Percentiles rank a stretch among this genome's conserved stretches.
Evolutionary conservation across 148 eudicot species (phyloP).

Genomic region (Vaccinium corymbosum): DNA sequence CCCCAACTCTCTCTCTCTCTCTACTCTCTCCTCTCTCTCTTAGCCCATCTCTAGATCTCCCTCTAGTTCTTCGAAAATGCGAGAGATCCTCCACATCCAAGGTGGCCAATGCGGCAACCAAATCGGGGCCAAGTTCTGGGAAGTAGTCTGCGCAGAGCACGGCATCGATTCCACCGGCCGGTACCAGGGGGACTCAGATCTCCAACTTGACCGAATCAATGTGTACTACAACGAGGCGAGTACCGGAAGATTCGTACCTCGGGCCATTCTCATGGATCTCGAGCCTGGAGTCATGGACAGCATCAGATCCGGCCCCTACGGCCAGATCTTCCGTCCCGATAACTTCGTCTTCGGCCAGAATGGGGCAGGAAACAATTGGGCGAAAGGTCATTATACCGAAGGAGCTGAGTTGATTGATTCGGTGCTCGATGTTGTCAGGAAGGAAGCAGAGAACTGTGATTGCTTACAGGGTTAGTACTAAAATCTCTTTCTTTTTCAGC

Average conservation of each 20-base stretch:
- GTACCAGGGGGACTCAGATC: constrained; percentile 30
- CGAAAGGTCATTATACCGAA: constrained; percentile 22
- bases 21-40: background rate
- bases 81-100: constrained; percentile 38
- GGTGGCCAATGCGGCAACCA: constrained; percentile 39
- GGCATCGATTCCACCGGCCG: constrained; percentile 35
- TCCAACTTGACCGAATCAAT: constrained; percentile 34
- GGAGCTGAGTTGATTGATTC: constrained; percentile 36
- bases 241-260: constrained; percentile 28
- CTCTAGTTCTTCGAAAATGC: constrained; percentile 13
- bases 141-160: constrained; percentile 27
- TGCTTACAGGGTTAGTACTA: constrained; percentile 26
- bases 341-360: background rate
- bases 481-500: background rate
- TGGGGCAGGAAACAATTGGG: background rate
- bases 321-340: background rate
- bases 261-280: constrained; percentile 34
- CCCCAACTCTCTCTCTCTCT: background rate
- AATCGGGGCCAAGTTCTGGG: constrained; percentile 8
- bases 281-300: constrained; percentile 40
- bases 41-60: background rate
- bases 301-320: constrained; percentile 17
- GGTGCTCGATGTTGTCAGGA: constrained; percentile 34
- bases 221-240: constrained; percentile 38
- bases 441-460: constrained; percentile 38